A percentile compares a stretch with the other conserved stretches of the same genome.
Evolutionary conservation across 805 yeast species (phyloP).

Genomic region (Ogataea methylovora): DNA sequence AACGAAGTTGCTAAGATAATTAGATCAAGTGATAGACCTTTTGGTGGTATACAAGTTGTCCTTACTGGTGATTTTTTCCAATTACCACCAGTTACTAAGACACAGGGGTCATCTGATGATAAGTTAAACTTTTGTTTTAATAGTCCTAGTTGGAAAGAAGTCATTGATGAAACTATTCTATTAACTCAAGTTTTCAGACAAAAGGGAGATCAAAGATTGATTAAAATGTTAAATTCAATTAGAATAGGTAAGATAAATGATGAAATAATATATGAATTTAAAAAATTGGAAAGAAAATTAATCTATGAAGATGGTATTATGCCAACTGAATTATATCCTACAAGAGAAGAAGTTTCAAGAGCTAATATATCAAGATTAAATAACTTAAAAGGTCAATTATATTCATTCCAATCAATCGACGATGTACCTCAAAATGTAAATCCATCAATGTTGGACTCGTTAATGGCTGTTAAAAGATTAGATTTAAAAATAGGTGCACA

Average conservation of each 20-base stretch:
- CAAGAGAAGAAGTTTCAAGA: constrained; percentile 73
- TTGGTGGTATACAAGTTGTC: constrained; percentile 90
- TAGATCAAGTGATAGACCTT: constrained; percentile 48
- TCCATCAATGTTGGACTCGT: constrained; percentile 3
- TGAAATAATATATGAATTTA: constrained; percentile 41
- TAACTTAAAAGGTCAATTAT: constrained; percentile 38
- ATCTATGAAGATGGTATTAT: constrained; percentile 63
- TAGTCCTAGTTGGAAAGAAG: constrained; percentile 57
- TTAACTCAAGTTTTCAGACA: constrained; percentile 84
- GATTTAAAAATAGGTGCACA: constrained; percentile 80
- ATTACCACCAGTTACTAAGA: constrained; percentile 76
- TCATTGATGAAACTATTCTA: constrained; percentile 58
- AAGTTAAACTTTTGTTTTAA: constrained; percentile 63
- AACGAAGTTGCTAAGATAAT: constrained; percentile 57
- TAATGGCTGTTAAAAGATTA: constrained; percentile 65
- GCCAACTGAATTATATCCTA: constrained; percentile 87
- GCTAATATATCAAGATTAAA: constrained; percentile 56
- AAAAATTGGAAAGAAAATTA: constrained; percentile 48
- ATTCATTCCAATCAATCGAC: constrained; percentile 41
- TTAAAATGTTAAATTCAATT: constrained; percentile 72
- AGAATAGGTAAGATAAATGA: constrained; percentile 61
- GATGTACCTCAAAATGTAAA: constrained; percentile 6
- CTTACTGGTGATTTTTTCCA: constrained; percentile 96
- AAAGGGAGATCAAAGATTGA: constrained; percentile 66
- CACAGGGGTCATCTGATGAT: constrained; percentile 15